phyloP scores from a whole-genome alignment of 1,284 basidiomycete genomes.

The Heterobasidion parviporum region DNA sequence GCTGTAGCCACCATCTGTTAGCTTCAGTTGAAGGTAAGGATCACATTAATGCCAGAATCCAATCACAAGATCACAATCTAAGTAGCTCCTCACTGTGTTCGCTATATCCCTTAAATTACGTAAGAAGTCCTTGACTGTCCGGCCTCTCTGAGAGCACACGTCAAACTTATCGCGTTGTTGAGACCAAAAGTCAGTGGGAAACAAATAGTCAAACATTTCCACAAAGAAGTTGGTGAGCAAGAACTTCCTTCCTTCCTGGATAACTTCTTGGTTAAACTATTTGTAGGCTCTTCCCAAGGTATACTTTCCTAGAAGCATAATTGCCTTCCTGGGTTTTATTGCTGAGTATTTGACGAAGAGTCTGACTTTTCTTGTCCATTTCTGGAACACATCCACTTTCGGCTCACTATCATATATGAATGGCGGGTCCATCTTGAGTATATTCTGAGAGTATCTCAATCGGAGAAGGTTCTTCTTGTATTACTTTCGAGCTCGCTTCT shows the following conservation, averaged over 20 bases:
- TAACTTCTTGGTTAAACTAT: background rate
- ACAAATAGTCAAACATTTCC: constrained; percentile 3
- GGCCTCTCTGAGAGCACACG: background rate
- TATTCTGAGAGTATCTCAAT: background rate
- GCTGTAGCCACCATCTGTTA: background rate
- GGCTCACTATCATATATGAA: background rate
- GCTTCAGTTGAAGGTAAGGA: background rate
- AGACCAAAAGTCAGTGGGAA: background rate
- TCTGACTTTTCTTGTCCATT: background rate
- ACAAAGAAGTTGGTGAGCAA: background rate
- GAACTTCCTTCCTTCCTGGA: background rate
- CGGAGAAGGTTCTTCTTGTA: background rate
- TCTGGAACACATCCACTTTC: background rate
- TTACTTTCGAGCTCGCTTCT: background rate
- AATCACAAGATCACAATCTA: background rate
- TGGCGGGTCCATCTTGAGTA: background rate
- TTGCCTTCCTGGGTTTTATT: background rate
- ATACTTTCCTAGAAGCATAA: background rate
- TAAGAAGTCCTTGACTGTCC: background rate
- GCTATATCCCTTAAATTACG: background rate
- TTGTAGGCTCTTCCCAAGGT: background rate
- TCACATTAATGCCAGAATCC: background rate
- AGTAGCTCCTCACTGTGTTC: background rate
- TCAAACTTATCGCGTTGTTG: background rate
- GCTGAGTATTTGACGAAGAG: background rate